A percentile compares a stretch with the other conserved stretches of the same genome.
Evolutionary conservation across 2,329 filamentous ascomycete species (phyloP).

Genomic region (Epicoccum nigrum): DNA sequence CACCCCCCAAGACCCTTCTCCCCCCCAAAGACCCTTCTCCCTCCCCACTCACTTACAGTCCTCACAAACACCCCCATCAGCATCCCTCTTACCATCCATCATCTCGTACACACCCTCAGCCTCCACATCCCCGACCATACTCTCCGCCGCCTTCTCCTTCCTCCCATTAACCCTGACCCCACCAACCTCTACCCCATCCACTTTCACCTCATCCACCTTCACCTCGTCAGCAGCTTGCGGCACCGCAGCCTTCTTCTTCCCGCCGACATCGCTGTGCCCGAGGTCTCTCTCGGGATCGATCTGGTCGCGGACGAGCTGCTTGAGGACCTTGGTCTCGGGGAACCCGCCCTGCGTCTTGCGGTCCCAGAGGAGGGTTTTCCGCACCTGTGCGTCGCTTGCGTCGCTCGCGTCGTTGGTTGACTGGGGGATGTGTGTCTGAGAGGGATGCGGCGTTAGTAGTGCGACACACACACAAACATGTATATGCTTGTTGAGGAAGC

Average conservation of each 20-base stretch:
- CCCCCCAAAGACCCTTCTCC: too few relatives aligned
- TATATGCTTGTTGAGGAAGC: too few relatives aligned
- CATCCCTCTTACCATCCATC: constrained; percentile 34
- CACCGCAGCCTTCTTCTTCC: constrained; percentile 41
- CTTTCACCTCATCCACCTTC: neutral
- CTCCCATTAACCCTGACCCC: constrained; percentile 6
- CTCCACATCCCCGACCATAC: constrained; percentile 4
- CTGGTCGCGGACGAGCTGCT: constrained; percentile 80
- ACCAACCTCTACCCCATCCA: too few relatives aligned
- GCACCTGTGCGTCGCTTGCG: constrained; percentile 36
- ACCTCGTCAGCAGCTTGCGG: constrained; percentile 17
- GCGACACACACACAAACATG: too few relatives aligned
- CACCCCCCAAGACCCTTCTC: too few relatives aligned
- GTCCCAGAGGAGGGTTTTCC: constrained; percentile 78
- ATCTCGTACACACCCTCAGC: constrained; percentile 1
- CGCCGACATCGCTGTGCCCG: constrained; percentile 67
- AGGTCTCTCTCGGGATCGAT: constrained; percentile 79
- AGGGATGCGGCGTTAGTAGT: constrained; percentile 1
- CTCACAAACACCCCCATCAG: constrained; percentile 46
- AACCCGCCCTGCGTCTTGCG: constrained; percentile 86
- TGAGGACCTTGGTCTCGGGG: constrained; percentile 88
- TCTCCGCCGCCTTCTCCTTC: constrained; percentile 2
- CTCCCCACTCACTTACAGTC: constrained; percentile 44
- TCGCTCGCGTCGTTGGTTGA: too few relatives aligned
- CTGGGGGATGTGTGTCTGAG: neutral